These are phyloP conservation scores for Spergularia marina DNA, from an alignment of 148 eudicot species.

Conservation along the genomic window DNA sequence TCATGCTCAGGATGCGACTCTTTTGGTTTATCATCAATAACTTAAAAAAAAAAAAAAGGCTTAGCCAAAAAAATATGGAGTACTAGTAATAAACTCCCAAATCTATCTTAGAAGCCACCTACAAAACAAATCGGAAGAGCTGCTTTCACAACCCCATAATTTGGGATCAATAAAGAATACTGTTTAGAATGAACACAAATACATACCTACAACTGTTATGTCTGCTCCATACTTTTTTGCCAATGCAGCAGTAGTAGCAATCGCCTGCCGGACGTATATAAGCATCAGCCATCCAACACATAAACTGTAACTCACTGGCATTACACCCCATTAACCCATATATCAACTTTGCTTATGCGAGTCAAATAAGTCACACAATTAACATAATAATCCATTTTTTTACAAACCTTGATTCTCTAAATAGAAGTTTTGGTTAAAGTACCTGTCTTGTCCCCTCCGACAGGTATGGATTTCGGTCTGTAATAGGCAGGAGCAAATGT, in stretches of 20 bases:
- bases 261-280: conserved; percentile 51
- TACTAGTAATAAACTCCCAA: too few species aligned
- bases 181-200: background rate
- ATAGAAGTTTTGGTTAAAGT: conserved; percentile 3
- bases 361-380: background rate
- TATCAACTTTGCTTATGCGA: background rate
- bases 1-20: conserved; percentile 78
- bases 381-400: background rate
- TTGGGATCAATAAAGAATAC: background rate
- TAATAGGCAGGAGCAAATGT: conserved; percentile 90
- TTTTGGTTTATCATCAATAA: conserved; percentile 74
- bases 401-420: background rate
- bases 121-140: too few species aligned
- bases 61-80: background rate
- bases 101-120: too few species aligned
- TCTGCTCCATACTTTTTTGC: conserved; percentile 97
- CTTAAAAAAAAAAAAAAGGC: conserved; percentile 41
- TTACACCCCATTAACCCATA: background rate
- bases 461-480: conserved; percentile 84
- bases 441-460: conserved; percentile 99
- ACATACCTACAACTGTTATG: conserved; percentile 91
- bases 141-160: too few species aligned
- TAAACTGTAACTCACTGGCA: background rate
- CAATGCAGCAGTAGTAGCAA: conserved; percentile 87
- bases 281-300: conserved; percentile 3